phyloP scores from a whole-genome alignment of 805 yeast genomes.

The Saccharomyces mikatae region DNA sequence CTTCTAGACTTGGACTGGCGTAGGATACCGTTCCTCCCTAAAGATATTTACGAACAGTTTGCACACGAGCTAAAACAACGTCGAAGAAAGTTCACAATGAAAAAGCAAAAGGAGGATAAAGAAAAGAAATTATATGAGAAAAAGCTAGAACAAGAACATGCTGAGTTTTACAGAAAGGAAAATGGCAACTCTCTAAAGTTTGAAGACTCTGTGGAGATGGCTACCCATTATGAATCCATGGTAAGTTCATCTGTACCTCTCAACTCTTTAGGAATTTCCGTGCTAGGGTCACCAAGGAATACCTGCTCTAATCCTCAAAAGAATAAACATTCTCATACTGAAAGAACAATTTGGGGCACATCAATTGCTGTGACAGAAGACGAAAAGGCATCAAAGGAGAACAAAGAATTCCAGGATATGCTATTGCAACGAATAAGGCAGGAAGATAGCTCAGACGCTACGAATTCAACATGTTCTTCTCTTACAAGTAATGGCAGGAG shows the following conservation, averaged over 20 bases:
- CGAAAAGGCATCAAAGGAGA: slow-evolving; percentile 35
- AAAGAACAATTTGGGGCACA: slow-evolving; percentile 75
- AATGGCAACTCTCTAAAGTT: slow-evolving; percentile 34
- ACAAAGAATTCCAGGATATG: slow-evolving; percentile 42
- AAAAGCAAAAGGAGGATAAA: slow-evolving; percentile 53
- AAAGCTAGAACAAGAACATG: slow-evolving; percentile 49
- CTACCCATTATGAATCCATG: slow-evolving; percentile 30
- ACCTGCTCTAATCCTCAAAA: neutral
- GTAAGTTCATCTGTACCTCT: slow-evolving; percentile 23
- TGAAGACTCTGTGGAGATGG: slow-evolving; percentile 26
- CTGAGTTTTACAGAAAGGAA: slow-evolving; percentile 53
- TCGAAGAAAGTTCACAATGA: slow-evolving; percentile 40
- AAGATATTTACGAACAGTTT: slow-evolving; percentile 39
- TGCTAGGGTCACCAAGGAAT: neutral
- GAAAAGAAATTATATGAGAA: slow-evolving; percentile 48
- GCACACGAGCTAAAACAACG: slow-evolving; percentile 51
- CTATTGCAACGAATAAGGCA: slow-evolving; percentile 45
- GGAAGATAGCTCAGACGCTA: slow-evolving; percentile 24
- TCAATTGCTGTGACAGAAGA: slow-evolving; percentile 26
- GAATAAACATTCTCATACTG: slow-evolving; percentile 20
- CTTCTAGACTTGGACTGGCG: slow-evolving; percentile 84
- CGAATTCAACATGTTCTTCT: neutral
- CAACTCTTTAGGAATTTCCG: slow-evolving; percentile 23
- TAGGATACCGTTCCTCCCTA: slow-evolving; percentile 35
- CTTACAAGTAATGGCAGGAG: slow-evolving; percentile 15